A percentile compares a stretch with the other conserved stretches of the same genome.
Conservation (phyloP, 176 grass and related monocot genomes). For the Musa schizocarpa region DNA sequence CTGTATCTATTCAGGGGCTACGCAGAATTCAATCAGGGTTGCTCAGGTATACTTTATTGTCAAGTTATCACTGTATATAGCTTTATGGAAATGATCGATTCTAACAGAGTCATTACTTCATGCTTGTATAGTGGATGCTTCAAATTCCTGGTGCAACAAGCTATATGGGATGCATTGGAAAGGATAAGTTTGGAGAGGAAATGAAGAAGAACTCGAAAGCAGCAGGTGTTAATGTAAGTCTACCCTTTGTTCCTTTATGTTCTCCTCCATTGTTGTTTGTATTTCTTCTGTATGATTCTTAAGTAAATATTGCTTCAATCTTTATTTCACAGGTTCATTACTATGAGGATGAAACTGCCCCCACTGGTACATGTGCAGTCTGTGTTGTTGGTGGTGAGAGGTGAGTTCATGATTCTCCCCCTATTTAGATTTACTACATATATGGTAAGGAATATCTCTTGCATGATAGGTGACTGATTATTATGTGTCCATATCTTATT, state of each 20-base stretch:
- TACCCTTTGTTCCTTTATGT: not conserved
- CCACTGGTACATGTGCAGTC: slow-evolving; percentile 94
- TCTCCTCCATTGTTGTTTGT: too few species aligned
- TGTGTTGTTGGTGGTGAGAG: slow-evolving; percentile 97
- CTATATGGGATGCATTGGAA: slow-evolving; percentile 96
- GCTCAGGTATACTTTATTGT: slow-evolving; percentile 59
- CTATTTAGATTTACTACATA: too few species aligned
- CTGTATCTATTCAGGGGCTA: slow-evolving; percentile 53
- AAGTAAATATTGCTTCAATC: slow-evolving; percentile 8
- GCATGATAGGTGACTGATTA: too few species aligned
- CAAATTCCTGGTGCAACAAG: slow-evolving; percentile 83
- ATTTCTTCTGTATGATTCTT: too few species aligned
- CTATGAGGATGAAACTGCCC: slow-evolving; percentile 67
- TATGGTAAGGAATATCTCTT: too few species aligned
- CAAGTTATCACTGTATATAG: not conserved
- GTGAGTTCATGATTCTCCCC: slow-evolving; percentile 17
- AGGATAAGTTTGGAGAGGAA: slow-evolving; percentile 93
- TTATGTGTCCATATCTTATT: too few species aligned
- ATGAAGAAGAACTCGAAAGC: slow-evolving; percentile 76
- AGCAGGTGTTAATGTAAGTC: slow-evolving; percentile 78
- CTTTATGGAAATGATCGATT: not conserved
- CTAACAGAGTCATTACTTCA: not conserved
- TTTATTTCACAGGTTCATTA: slow-evolving; percentile 56
- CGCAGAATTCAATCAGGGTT: slow-evolving; percentile 96
- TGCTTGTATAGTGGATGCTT: slow-evolving; percentile 87